A percentile compares a stretch with the other conserved stretches of the same genome.
Conservation (phyloP, 805 yeast species). For the Soucietia sequanensis region DNA sequence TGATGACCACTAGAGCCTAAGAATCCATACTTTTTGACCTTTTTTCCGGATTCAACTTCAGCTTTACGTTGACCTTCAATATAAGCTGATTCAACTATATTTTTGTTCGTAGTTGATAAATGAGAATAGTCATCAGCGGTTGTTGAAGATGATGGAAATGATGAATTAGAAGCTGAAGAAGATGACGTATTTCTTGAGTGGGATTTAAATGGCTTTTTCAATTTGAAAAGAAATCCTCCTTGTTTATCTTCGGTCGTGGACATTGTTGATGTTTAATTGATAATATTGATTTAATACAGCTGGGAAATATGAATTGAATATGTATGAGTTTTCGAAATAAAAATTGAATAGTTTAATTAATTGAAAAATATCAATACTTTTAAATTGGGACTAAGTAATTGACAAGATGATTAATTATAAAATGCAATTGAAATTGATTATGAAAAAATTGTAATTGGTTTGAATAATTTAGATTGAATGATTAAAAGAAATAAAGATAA, state of each 20-base stretch:
- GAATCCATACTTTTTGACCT: constrained; percentile 4
- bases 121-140: constrained; percentile 5
- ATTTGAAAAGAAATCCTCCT: constrained; percentile 18
- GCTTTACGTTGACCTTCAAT: constrained; percentile 18
- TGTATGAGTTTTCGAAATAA: too few species aligned
- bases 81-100: constrained; percentile 16
- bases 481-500: too few species aligned
- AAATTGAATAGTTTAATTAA: too few species aligned
- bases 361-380: too few species aligned
- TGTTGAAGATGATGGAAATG: constrained; percentile 6
- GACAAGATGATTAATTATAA: too few species aligned
- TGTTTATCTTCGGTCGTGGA: constrained; percentile 15
- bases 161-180: constrained; percentile 9
- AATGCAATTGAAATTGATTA: too few species aligned
- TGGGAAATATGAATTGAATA: too few species aligned
- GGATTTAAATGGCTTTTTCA: constrained; percentile 22
- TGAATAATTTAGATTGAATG: too few species aligned
- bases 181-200: constrained; percentile 9
- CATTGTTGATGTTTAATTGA: too few species aligned
- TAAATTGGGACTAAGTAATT: too few species aligned
- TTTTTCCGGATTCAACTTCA: constrained; percentile 12
- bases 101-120: constrained; percentile 3
- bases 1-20: background rate
- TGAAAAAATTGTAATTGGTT: too few species aligned
- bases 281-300: too few species aligned